These are phyloP conservation scores for Acanthamoeba polyphaga DNA, from an alignment of 208 protist genomes.

Conservation along the genomic window DNA sequence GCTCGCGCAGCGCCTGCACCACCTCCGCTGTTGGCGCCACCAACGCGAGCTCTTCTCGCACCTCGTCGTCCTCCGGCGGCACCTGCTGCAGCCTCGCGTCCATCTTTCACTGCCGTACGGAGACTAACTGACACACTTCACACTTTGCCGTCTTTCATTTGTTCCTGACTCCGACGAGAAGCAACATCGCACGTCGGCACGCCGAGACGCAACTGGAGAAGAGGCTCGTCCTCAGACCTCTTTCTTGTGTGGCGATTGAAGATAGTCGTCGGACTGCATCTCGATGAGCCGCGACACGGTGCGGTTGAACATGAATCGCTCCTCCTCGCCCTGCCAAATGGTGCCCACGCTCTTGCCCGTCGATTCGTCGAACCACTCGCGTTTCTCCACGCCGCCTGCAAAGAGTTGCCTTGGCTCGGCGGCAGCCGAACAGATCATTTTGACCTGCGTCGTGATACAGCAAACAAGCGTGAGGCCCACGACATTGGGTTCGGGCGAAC, in stretches of 20 bases:
- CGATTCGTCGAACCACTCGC: constrained; percentile 61
- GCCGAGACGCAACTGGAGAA: not conserved
- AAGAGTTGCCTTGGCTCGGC: constrained; percentile 57
- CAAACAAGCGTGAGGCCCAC: not conserved
- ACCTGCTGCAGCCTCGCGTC: not conserved
- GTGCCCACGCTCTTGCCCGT: constrained; percentile 75
- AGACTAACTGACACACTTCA: too few relatives aligned
- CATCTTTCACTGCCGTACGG: not conserved
- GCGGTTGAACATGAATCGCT: constrained; percentile 87
- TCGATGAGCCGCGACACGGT: constrained; percentile 86
- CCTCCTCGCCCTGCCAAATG: constrained; percentile 84
- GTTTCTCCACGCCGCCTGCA: constrained; percentile 42
- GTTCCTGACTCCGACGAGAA: too few relatives aligned
- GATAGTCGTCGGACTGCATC: constrained; percentile 88
- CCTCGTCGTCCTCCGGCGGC: not conserved
- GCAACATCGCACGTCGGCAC: not conserved
- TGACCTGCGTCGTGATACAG: not conserved
- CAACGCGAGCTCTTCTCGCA: not conserved
- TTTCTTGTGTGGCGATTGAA: constrained; percentile 76
- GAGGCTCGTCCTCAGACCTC: not conserved
- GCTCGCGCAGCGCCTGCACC: not conserved
- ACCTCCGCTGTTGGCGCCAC: not conserved
- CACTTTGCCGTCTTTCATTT: not conserved
- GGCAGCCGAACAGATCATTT: constrained; percentile 39
- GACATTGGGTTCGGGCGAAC: not conserved